Conservation (phyloP, 331 rosid species). For the Pyrus hybrid region DNA sequence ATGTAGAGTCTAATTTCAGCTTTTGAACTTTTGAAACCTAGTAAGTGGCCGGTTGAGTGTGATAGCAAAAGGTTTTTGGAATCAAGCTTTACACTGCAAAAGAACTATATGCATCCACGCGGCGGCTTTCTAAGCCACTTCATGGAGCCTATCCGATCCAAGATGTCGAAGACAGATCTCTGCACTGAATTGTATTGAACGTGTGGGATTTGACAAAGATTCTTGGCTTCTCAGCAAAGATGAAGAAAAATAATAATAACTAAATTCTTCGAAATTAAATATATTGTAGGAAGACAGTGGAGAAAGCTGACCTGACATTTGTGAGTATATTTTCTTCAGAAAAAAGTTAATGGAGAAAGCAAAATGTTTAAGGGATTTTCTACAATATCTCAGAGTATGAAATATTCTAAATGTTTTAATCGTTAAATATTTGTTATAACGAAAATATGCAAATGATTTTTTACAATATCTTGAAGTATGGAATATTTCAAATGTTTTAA, state of each 20-base stretch:
- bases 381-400: no score
- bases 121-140: slow-evolving; percentile 13
- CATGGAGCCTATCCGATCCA: background rate
- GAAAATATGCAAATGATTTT: no score
- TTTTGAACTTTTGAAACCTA: background rate
- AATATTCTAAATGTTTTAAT: no score
- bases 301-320: background rate
- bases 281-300: background rate
- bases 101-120: slow-evolving; percentile 12
- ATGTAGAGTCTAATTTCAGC: background rate
- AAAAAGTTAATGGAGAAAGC: background rate
- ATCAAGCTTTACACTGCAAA: slow-evolving; percentile 13
- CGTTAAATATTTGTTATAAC: no score
- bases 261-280: background rate
- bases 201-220: slow-evolving; percentile 30
- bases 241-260: background rate
- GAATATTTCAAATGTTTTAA: no score
- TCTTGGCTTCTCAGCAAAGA: slow-evolving; percentile 36
- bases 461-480: no score
- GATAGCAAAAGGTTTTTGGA: background rate
- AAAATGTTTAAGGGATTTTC: background rate
- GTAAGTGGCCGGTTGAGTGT: background rate
- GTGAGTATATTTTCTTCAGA: background rate
- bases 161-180: slow-evolving; percentile 6
- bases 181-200: background rate